Base-by-base conservation (phyloP, 2,329 filamentous ascomycete species). In the Alternaria sp. region DNA sequence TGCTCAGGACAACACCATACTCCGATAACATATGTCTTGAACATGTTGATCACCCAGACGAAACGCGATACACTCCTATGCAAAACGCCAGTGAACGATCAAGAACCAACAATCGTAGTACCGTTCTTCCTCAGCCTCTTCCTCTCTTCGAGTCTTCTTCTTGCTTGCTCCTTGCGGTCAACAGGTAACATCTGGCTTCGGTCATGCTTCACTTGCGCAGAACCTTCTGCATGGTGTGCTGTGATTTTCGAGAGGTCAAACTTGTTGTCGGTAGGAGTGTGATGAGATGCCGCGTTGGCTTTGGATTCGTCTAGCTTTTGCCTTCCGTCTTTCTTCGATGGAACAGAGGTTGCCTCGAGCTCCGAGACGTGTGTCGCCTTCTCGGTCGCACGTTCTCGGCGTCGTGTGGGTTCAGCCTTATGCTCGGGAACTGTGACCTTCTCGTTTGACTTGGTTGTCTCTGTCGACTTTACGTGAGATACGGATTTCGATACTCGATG, bases 111-210 rank as follows among this genome's bases (percentile, higher is more conserved):
- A 17, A 55, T 55, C n/a, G 44, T 50, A 25, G 65, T 59, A 25
- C 50, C 62, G 21, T 66, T 64, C 54, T 73, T 73, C 62, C 66
- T 75, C 64, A 72, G 60, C 60, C 68, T 70, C 68, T 69, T 79
- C 61, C 70, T 69, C 56, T 73, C 72, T 49, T 64, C 66, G 7
- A 78, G 66, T 15, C 75, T 62, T 49, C 64, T 65, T 46, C 66
- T 72, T 13, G 77, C 76, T 26, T 72, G 65, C 46, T 68, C 69
- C 57, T 75, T 77, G 7, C 74, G 70, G 36, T 77, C 73, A 4
- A 66, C 64, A 19, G 69, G 64, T 23, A 68, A 23, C 50, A 63
- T 64, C 32, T 74, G 61, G 12, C 62, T 66, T 17, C 68, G 64
- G 13, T 74, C 73, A 6, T 65, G 66, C 43, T 61, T 69, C 23